Conservation (phyloP, 208 protist species). For the Jaenimonas drosophilae region DNA sequence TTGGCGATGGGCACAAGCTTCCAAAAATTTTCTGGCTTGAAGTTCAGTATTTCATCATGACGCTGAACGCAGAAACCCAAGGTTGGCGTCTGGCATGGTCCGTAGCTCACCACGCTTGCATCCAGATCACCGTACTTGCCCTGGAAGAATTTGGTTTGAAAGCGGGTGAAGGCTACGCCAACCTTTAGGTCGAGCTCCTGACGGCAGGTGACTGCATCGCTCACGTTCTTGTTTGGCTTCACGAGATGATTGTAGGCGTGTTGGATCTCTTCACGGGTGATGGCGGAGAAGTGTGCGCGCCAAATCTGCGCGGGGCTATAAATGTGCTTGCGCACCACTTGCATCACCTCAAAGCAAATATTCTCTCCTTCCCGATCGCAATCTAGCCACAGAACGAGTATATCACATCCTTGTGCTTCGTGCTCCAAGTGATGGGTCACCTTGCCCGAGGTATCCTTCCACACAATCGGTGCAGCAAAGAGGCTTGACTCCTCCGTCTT, state of each 20-base stretch:
- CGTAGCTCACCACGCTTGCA: conserved; percentile 89
- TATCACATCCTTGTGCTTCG: conserved; percentile 72
- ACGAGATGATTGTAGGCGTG: conserved; percentile 76
- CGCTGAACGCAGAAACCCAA: conserved; percentile 90
- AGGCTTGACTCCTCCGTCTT: conserved; percentile 75
- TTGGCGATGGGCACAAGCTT: conserved; percentile 54
- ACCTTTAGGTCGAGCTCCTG: conserved; percentile 96
- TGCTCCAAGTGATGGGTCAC: conserved; percentile 73
- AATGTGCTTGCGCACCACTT: conserved; percentile 58
- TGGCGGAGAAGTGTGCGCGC: conserved; percentile 88
- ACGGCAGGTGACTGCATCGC: conserved; percentile 90
- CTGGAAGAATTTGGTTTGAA: conserved; percentile 88
- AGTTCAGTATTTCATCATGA: conserved; percentile 88
- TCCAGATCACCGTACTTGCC: conserved; percentile 87
- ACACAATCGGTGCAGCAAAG: conserved; percentile 72
- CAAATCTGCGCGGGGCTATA: conserved; percentile 61
- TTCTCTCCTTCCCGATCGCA: conserved; percentile 97
- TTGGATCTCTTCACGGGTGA: conserved; percentile 78
- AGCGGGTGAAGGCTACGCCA: conserved; percentile 93
- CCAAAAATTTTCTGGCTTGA: conserved; percentile 90
- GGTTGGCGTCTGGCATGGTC: conserved; percentile 96
- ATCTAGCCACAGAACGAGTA: conserved; percentile 92
- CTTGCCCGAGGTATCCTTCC: conserved; percentile 81
- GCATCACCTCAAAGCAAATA: conserved; percentile 96
- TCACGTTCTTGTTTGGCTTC: conserved; percentile 87